Percentiles rank a stretch among this genome's conserved stretches.
phyloP scores from a whole-genome alignment of 2,329 filamentous ascomycete genomes.

The Mycocentrospora acerina region DNA sequence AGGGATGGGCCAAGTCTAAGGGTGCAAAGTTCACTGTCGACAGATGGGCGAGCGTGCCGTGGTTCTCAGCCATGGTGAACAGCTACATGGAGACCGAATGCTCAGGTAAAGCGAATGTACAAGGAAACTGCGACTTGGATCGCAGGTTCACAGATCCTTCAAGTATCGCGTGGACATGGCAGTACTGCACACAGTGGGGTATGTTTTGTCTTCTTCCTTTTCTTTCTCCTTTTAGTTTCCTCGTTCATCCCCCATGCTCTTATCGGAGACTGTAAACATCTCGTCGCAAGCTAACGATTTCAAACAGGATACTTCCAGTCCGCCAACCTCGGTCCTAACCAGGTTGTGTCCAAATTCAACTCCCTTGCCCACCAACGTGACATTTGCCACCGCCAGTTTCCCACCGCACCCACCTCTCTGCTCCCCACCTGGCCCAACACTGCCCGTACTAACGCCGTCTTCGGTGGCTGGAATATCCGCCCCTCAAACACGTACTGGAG shows the following conservation, averaged over 20 bases:
- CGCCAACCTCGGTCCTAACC: conserved; percentile 51
- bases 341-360: conserved; percentile 52
- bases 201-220: conserved; percentile 6
- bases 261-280: too few relatives aligned
- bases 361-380: conserved; percentile 47
- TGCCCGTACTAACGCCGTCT: conserved; percentile 45
- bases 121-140: conserved; percentile 43
- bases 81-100: conserved; percentile 45
- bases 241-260: neutral
- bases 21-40: conserved; percentile 46
- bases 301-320: conserved; percentile 48
- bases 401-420: conserved; percentile 41
- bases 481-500: conserved; percentile 56
- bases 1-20: conserved; percentile 45
- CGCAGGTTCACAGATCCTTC: conserved; percentile 37
- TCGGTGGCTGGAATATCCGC: conserved; percentile 55
- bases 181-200: conserved; percentile 57
- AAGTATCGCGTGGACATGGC: conserved; percentile 52
- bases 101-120: conserved; percentile 28
- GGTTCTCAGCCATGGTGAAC: conserved; percentile 43
- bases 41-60: conserved; percentile 46
- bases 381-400: conserved; percentile 53
- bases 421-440: conserved; percentile 47
- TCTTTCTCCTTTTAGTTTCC: neutral
- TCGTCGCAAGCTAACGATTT: conserved; percentile 7